phyloP scores from a whole-genome alignment of 768 basidiomycete species.

The Kwoniella sp. region DNA sequence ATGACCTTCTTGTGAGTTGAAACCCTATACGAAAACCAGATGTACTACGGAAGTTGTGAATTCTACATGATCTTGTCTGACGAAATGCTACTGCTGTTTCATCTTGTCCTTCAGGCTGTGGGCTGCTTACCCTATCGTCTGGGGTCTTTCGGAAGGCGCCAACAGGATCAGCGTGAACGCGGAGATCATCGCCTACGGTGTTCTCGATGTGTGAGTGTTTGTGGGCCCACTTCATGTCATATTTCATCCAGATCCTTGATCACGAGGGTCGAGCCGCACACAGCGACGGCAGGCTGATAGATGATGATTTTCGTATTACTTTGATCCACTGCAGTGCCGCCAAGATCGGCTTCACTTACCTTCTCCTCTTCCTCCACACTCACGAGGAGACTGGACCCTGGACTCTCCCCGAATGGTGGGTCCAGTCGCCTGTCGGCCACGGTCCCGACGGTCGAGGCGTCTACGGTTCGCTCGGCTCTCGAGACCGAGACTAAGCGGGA shows the following conservation, averaged over 20 bases:
- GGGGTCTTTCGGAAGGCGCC: slow-evolving; percentile 50
- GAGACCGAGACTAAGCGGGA: slow-evolving; percentile 17
- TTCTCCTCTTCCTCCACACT: slow-evolving; percentile 44
- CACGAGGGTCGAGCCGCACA: no score
- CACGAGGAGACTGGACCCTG: slow-evolving; percentile 44
- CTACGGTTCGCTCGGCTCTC: slow-evolving; percentile 40
- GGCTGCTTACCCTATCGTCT: slow-evolving; percentile 54
- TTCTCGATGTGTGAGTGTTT: slow-evolving; percentile 51
- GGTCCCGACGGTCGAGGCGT: slow-evolving; percentile 37
- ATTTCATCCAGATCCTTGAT: no score
- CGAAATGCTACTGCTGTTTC: no score
- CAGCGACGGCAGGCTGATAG: background rate
- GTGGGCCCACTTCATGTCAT: no score
- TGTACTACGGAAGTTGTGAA: slow-evolving; percentile 1
- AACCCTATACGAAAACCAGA: no score
- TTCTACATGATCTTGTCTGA: slow-evolving; percentile 13
- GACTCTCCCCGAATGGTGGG: slow-evolving; percentile 45
- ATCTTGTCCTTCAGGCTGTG: slow-evolving; percentile 36
- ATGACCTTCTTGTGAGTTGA: slow-evolving; percentile 42
- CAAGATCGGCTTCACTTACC: slow-evolving; percentile 46
- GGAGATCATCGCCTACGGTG: slow-evolving; percentile 53
- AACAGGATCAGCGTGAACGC: slow-evolving; percentile 50
- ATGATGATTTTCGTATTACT: background rate
- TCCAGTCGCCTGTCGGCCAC: slow-evolving; percentile 29
- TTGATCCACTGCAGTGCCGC: slow-evolving; percentile 23